Evolutionary conservation across 2,329 filamentous ascomycete genomes (phyloP), one percentile per base, ranked within the genome.

Genomic region (Colletotrichum melonis): DNA sequence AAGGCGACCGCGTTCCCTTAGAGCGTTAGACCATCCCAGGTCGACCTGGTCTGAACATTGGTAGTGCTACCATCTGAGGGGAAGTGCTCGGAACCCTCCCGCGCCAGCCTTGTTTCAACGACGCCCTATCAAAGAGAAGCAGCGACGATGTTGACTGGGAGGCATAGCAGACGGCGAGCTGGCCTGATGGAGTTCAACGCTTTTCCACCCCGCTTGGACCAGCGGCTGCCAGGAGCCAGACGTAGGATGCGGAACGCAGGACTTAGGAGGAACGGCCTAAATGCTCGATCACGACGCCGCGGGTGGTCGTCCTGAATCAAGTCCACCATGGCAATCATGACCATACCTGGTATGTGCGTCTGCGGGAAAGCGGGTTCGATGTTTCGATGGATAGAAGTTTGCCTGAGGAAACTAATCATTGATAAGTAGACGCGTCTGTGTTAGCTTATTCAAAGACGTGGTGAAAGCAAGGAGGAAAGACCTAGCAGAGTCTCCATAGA

Each of bases 81-180:
- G 49, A 22, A 49, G 57, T 2, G 57, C 5, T 72, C 30, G 32
- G 68, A 62, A 55, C 68, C 35, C 54, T 62, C 63, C 32, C 26
- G 42, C 46, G 56, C 38, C 63, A 63, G 69, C 64, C 69, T 72
- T 62, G 64, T 68, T 68, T 72, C 64, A 72, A 72, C 57, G 64
- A 49, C 64, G 58, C 52, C 57, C 49, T 62, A 68, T 68, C 38
- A 72, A 52, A 68, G 57, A 67, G 26, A 60, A 59, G 46, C 28
- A 35, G 26, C 28, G 24, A 28, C 55, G 14, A 58, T 55, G 24
- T 46, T 67, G 26, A 42, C 35, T 42, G 46, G 46, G 56, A 60
- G 46, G 56, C 32, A 55, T 49, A 56, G 30, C 24, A 67, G 46
- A 60, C 24, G 46, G 49, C 30, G 46, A 57, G n/a, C 22, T 49